phyloP scores from a whole-genome alignment of 2,329 filamentous ascomycete genomes.

The Monosporascus sp. region DNA sequence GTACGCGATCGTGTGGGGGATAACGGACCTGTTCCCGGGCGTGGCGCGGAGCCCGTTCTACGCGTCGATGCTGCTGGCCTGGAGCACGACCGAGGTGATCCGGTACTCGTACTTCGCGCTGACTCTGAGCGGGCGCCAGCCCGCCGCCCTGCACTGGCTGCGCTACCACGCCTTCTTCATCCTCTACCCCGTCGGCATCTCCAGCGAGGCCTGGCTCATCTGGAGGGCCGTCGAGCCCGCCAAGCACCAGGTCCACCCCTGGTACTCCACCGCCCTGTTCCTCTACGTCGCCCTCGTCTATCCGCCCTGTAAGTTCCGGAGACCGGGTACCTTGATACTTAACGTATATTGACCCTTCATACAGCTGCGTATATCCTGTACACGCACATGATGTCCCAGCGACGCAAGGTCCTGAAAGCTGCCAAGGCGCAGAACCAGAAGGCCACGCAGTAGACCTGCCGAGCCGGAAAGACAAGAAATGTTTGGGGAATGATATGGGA shows the following conservation, averaged over 20 bases:
- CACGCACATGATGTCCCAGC: constrained; percentile 91
- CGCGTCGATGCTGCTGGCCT: constrained; percentile 75
- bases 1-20: constrained; percentile 81
- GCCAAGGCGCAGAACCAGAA: constrained; percentile 46
- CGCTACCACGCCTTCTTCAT: constrained; percentile 91
- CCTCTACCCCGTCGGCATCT: constrained; percentile 87
- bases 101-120: constrained; percentile 89
- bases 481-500: constrained; percentile 8
- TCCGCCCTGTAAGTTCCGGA: constrained; percentile 61
- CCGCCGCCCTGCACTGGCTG: constrained; percentile 68
- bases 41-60: constrained; percentile 53
- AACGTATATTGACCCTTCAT: neutral
- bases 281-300: constrained; percentile 77
- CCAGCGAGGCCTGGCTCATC: constrained; percentile 79
- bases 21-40: constrained; percentile 69
- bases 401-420: constrained; percentile 69
- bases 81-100: constrained; percentile 87
- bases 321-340: too few relatives aligned
- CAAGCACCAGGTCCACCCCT: constrained; percentile 35
- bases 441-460: constrained; percentile 29
- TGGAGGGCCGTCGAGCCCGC: constrained; percentile 63
- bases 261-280: constrained; percentile 60
- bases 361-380: constrained; percentile 76
- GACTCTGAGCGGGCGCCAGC: constrained; percentile 53
- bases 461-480: neutral